Evolutionary conservation across 2,329 filamentous ascomycete genomes (phyloP).

Genomic region (Talaromyces sp.): DNA sequence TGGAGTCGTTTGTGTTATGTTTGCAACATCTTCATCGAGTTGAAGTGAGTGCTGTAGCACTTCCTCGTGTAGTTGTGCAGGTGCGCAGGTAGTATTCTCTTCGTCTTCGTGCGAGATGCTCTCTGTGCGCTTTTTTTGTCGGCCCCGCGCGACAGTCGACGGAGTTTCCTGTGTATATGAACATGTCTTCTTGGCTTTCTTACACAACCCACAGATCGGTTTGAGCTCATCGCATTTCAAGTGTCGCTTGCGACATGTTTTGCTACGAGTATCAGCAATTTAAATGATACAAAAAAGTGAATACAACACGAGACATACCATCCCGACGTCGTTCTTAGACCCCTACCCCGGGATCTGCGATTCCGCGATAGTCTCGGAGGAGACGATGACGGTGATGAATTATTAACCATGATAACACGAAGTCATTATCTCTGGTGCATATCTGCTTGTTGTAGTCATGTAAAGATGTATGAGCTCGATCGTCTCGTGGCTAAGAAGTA

Average conservation of each 20-base stretch:
- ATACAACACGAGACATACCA: slow-evolving; percentile 15
- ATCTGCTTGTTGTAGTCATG: no score
- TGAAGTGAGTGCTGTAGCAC: not conserved
- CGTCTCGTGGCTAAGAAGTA: not conserved
- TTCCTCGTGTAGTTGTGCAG: not conserved
- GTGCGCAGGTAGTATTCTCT: not conserved
- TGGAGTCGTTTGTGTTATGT: not conserved
- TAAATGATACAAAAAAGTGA: no score
- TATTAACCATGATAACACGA: not conserved
- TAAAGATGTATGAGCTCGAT: no score
- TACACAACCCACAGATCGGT: slow-evolving; percentile 25
- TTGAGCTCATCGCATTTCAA: slow-evolving; percentile 28
- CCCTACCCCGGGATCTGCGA: slow-evolving; percentile 20
- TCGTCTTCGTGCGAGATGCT: not conserved
- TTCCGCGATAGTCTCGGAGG: slow-evolving; percentile 14
- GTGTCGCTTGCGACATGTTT: slow-evolving; percentile 25
- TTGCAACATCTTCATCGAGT: not conserved
- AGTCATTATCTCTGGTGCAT: no score
- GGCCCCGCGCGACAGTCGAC: not conserved
- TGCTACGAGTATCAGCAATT: slow-evolving; percentile 9
- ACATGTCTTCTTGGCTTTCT: slow-evolving; percentile 21
- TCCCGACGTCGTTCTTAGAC: slow-evolving; percentile 20
- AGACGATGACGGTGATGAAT: not conserved
- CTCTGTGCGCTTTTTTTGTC: not conserved
- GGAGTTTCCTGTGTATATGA: slow-evolving; percentile 8